Conservation (phyloP, 495 filamentous ascomycete genomes). For the Daldinia vernicosa region DNA sequence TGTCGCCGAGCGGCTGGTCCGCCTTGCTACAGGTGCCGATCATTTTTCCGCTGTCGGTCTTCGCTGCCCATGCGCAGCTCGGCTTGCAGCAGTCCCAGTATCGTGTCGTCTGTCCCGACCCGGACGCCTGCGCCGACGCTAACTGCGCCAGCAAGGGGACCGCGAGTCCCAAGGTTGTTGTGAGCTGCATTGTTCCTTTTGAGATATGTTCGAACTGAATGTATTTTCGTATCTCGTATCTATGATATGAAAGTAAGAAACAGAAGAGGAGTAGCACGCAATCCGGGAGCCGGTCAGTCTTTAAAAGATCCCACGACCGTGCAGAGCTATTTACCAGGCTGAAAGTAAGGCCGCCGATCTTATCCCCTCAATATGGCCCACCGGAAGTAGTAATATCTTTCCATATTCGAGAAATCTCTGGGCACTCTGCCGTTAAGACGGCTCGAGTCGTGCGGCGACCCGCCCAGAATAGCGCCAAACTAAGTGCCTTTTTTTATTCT, state of each 20-base stretch:
- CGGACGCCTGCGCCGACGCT: slow-evolving; percentile 42
- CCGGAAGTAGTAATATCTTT: slow-evolving; percentile 31
- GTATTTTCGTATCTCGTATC: background rate
- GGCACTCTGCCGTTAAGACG: slow-evolving; percentile 13
- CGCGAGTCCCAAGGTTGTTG: slow-evolving; percentile 24
- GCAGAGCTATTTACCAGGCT: slow-evolving; percentile 6
- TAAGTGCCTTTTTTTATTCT: no score
- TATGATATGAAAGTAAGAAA: background rate
- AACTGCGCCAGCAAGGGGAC: slow-evolving; percentile 20
- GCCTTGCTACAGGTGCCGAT: slow-evolving; percentile 63
- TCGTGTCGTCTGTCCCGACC: slow-evolving; percentile 65
- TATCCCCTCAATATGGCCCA: slow-evolving; percentile 32
- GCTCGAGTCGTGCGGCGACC: slow-evolving; percentile 10
- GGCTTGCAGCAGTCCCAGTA: slow-evolving; percentile 81
- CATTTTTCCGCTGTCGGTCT: slow-evolving; percentile 56
- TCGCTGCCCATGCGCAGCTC: slow-evolving; percentile 69
- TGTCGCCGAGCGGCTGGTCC: slow-evolving; percentile 63
- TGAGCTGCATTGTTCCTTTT: slow-evolving; percentile 31
- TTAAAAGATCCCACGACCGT: slow-evolving; percentile 24
- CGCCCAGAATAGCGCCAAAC: no score
- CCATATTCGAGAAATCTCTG: slow-evolving; percentile 28
- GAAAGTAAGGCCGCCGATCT: slow-evolving; percentile 15
- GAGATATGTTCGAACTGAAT: background rate
- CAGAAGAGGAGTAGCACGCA: slow-evolving; percentile 24
- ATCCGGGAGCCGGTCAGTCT: slow-evolving; percentile 16